Evolutionary conservation across 805 yeast genomes (phyloP).

Genomic region (Schwanniomyces sp.): DNA sequence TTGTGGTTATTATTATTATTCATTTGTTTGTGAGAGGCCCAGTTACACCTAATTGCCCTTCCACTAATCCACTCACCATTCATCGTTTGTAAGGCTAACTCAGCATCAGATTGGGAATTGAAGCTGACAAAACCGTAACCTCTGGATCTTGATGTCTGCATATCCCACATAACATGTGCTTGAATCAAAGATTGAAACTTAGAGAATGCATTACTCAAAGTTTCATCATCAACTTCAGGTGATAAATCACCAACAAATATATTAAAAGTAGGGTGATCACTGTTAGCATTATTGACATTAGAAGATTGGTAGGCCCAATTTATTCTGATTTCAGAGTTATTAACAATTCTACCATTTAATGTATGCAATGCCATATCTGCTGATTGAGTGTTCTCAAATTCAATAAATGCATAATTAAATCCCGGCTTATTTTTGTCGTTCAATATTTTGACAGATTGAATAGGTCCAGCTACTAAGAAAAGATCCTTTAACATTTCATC

Average conservation of each 20-base stretch:
- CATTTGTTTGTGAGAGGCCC: constrained; percentile 76
- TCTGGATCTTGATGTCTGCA: constrained; percentile 89
- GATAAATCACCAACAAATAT: constrained; percentile 86
- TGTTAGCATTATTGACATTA: constrained; percentile 45
- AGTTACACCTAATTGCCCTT: constrained; percentile 77
- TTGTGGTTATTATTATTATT: constrained; percentile 11
- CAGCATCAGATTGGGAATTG: constrained; percentile 65
- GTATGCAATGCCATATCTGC: constrained; percentile 65
- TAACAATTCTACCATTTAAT: constrained; percentile 58
- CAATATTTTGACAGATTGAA: constrained; percentile 66
- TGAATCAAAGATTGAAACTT: constrained; percentile 63
- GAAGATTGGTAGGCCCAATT: constrained; percentile 87
- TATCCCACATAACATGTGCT: constrained; percentile 97
- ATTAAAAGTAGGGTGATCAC: constrained; percentile 57
- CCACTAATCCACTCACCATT: constrained; percentile 73
- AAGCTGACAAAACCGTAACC: constrained; percentile 92
- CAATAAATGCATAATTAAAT: constrained; percentile 82
- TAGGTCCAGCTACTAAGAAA: constrained; percentile 61
- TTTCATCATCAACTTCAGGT: constrained; percentile 78
- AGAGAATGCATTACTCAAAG: constrained; percentile 56
- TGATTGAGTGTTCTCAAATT: constrained; percentile 54
- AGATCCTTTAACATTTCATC: constrained; percentile 64
- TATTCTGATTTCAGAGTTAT: constrained; percentile 57
- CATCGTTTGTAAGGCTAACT: constrained; percentile 67
- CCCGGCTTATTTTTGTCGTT: constrained; percentile 74